These are phyloP conservation scores for Phytophthora citrophthora DNA, from an alignment of 352 stramenopile genomes.

Conservation along the genomic window DNA sequence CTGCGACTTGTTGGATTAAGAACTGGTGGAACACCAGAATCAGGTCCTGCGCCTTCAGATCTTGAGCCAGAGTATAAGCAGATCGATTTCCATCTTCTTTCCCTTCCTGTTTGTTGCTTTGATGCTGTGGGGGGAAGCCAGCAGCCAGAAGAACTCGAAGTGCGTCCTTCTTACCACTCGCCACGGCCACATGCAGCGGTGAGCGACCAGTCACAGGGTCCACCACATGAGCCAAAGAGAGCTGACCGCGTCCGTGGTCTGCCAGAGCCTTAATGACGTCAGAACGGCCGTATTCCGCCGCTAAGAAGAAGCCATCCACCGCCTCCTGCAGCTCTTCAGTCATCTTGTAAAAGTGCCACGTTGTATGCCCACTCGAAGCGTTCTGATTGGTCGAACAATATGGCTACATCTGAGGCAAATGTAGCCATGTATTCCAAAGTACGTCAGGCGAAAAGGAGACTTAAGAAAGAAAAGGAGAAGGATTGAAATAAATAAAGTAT, in stretches of 20 bases:
- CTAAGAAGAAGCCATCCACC: constrained; percentile 83
- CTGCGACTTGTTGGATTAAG: constrained; percentile 83
- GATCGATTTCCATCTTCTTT: constrained; percentile 37
- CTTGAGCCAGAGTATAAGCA: constrained; percentile 70
- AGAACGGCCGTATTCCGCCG: constrained; percentile 79
- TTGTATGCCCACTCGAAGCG: constrained; percentile 26
- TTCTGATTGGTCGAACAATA: constrained; percentile 38
- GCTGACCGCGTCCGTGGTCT: constrained; percentile 59
- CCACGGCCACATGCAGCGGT: constrained; percentile 80
- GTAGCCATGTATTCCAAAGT: constrained; percentile 20
- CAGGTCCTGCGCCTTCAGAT: constrained; percentile 62
- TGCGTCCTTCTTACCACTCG: constrained; percentile 75
- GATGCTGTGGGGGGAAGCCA: constrained; percentile 71
- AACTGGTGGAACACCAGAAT: constrained; percentile 89
- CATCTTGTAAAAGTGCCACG: constrained; percentile 20
- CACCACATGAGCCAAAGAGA: constrained; percentile 64
- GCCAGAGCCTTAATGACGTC: constrained; percentile 87
- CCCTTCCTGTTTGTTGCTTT: constrained; percentile 30
- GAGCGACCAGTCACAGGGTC: constrained; percentile 67
- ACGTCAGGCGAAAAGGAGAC: constrained; percentile 2
- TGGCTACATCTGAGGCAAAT: not conserved
- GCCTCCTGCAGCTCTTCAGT: constrained; percentile 67
- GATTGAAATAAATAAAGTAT: constrained; percentile 32
- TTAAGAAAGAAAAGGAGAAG: not conserved
- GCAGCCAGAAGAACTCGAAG: constrained; percentile 79